Base-by-base conservation (phyloP, 208 protist species). In the Trypanosoma vivax region DNA sequence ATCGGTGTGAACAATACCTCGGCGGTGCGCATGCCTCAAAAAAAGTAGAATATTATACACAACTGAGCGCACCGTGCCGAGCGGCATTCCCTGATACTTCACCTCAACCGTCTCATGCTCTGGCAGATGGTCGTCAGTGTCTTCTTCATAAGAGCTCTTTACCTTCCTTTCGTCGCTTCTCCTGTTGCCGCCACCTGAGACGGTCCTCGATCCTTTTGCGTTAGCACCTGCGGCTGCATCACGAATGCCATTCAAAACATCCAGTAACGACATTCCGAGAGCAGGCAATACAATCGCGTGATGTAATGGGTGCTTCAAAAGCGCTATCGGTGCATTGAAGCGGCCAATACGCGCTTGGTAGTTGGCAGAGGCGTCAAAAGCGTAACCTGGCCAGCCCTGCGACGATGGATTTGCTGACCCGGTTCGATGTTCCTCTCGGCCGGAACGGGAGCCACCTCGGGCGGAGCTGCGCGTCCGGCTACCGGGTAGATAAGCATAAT, bases 1-100 rank as follows among this genome's bases (percentile, higher is more conserved):
- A 58, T 92, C 84, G 14, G 80, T 89, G 70, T 92, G 84, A 35
- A 81, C 73, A 41, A 89, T 65, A 14, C 80, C 80, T 46, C 73
- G 65, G 10, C 40, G 47, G 51, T 89, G 80, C 10, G 70, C 73
- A 52, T 81, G 84, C 23, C 70, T 47, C 40, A 92, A 65, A 50
- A 88, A 91, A 4, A 78, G 63, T 19, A 92, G 62, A 24, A 87
- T 70, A 45, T 92, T 80, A 60, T 78, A 87, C 31, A 88, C 47
- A 2, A 88, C 69, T 5, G 72, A 47, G 40, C 79, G 74, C 18
- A 91, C 25, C 21, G 86, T 58, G 2, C 61, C 59, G 1, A 85
- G 50, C 3, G 79, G 76, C 29, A 91, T 51, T 7, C 83, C 83
- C 23, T 72, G 65, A 48, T 79, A 66, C 43, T 55, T 72, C 10